Evolutionary conservation across 1,284 basidiomycete species (phyloP).

Genomic region (Boletus hoseneyae): DNA sequence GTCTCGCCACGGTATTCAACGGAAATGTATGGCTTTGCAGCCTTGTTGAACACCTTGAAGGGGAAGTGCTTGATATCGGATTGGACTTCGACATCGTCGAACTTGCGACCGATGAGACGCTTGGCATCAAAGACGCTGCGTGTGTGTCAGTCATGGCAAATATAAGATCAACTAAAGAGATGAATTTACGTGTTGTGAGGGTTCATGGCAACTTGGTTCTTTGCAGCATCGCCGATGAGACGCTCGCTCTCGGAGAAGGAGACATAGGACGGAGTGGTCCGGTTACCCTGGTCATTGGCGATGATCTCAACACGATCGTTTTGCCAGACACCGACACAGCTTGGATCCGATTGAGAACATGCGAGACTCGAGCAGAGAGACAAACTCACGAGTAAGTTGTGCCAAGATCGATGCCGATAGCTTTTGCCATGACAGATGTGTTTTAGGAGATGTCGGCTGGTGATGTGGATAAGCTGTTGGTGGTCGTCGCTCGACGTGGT

Average conservation of each 20-base stretch:
- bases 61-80: constrained; percentile 95
- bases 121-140: constrained; percentile 83
- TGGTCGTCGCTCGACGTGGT: constrained; percentile 1
- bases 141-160: constrained; percentile 4
- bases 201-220: constrained; percentile 92
- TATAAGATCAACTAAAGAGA: constrained; percentile 12
- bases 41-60: constrained; percentile 84
- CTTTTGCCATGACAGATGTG: constrained; percentile 61
- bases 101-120: constrained; percentile 88
- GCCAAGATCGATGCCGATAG: constrained; percentile 90
- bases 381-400: constrained; percentile 78
- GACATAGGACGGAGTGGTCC: constrained; percentile 93
- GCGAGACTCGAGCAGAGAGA: background rate
- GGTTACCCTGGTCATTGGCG: constrained; percentile 97
- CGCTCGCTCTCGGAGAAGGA: constrained; percentile 93
- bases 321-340: constrained; percentile 94
- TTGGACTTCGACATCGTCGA: constrained; percentile 86
- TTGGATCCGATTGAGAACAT: constrained; percentile 29
- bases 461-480: background rate
- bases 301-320: constrained; percentile 98
- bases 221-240: constrained; percentile 93
- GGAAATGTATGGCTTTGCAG: constrained; percentile 83
- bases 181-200: constrained; percentile 64
- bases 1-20: constrained; percentile 90
- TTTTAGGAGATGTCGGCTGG: constrained; percentile 7